Evolutionary conservation across 495 filamentous ascomycete genomes (phyloP), one percentile per base, ranked within the genome.

Genomic region (Hypoxylon subgilvum): DNA sequence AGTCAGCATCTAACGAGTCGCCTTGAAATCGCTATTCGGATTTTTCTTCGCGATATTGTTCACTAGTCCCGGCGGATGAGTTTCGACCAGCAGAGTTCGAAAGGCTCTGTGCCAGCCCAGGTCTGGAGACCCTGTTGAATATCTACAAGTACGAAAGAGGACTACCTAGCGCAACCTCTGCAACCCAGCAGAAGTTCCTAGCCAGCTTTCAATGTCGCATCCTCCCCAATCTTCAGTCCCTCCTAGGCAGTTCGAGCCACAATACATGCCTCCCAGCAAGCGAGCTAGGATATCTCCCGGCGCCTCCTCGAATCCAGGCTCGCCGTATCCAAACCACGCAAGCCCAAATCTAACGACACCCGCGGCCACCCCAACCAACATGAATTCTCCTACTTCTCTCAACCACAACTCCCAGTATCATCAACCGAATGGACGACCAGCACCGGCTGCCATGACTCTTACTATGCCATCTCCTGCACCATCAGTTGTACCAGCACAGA

Each of bases 201-300:
- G 13, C 34, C 34, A 18, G 4, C 34, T 38, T 38, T n/a, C 14
- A 8, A 67, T 67, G 63, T 70, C 65, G 34, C 68, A 70, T 47
- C 53, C 65, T 27, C 53, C 65, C 22, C 66, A 69, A 49, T 48
- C 54, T 2, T 49, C 52, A 28, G 60, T 63, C 10, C 58, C 53
- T 14, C 65, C 34, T 39, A 61, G 58, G 56, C 69, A 69, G 47
- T 76, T 72, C 46, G 72, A 73, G 39, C 63, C 74, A 1, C 73
- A 75, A 13, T 69, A 72, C 18, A 68, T 81, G 38, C 86, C 85
- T 13, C 80, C 83, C 0, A 83, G 73, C 44, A 89, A 95, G 71
- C 81, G 88, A 38, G 83, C 83, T 49, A 84, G 84, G 16, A 74
- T 91, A 10, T 91, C 88, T 19, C 84, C 88, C 18, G 82, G 83